A percentile compares a stretch with the other conserved stretches of the same genome.
These are phyloP conservation scores for Pachysolen tannophilus DNA, from an alignment of 805 yeast genomes.

Conservation along the genomic window DNA sequence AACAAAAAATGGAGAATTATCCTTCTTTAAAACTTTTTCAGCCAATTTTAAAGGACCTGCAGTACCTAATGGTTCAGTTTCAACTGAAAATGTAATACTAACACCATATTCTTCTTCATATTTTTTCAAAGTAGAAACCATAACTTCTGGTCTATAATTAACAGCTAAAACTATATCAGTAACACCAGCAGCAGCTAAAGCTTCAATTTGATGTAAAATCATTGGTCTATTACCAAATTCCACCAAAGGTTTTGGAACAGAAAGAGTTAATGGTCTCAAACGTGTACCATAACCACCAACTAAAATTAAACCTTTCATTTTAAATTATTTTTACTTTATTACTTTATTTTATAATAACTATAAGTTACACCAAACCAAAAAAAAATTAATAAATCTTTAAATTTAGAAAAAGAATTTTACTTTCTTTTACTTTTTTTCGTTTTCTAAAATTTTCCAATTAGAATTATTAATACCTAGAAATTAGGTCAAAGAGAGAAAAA, in stretches of 20 bases:
- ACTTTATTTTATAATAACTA: no score
- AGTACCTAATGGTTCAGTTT: constrained; percentile 98
- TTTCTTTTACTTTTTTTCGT: no score
- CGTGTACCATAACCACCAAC: constrained; percentile 99
- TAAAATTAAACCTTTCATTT: constrained; percentile 92
- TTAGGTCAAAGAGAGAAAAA: no score
- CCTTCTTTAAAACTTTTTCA: constrained; percentile 87
- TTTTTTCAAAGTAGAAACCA: constrained; percentile 91
- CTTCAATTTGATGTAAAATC: constrained; percentile 98
- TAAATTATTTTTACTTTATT: no score
- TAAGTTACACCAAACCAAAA: no score
- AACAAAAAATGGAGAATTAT: constrained; percentile 93
- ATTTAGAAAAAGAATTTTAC: no score
- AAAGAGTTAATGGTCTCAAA: constrained; percentile 94
- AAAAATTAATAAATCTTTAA: no score
- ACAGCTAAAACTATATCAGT: constrained; percentile 98
- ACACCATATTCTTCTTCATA: constrained; percentile 96
- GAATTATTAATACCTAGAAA: no score
- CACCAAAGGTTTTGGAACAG: constrained; percentile 93
- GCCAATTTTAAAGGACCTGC: constrained; percentile 99
- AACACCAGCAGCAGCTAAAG: constrained; percentile 96
- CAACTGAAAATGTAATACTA: constrained; percentile 92
- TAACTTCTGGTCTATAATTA: constrained; percentile 98
- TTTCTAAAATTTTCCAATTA: no score
- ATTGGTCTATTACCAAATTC: constrained; percentile 99